Evolutionary conservation across 805 yeast genomes (phyloP), one percentile per base, ranked within the genome.

Genomic region (Candida nitratophila): DNA sequence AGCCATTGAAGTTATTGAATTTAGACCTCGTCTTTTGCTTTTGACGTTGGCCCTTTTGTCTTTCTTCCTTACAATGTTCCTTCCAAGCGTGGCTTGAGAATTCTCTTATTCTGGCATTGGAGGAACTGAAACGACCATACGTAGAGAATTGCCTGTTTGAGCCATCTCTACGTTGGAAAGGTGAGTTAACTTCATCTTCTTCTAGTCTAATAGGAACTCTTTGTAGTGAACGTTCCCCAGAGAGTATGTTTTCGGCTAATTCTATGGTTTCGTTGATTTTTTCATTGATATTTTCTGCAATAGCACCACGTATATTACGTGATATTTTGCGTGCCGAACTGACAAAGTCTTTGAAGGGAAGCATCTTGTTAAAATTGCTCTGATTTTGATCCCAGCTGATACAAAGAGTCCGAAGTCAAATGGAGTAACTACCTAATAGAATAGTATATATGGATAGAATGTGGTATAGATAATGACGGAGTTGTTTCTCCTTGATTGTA

Each of bases 171-270:
- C 37, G 37, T 6, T 34, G 10, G 12, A 34, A 34, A 20, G 20
- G 21, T 11, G 17, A n/a, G 20, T 17, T 10, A 3, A n/a, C 37
- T 3, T 34, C 24, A 19, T 34, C 37, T 8, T 34, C 20, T 15
- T 32, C 37, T 8, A 34, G 5, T 34, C 21, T 16, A 19, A 34
- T 19, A 34, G 37, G 37, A 34, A 12, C 72, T 55, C 39, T 50
- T 49, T 4, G 44, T 39, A 22, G 48, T 30, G 52, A 61, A 14
- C 55, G 47, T 40, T 55, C 55, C 32, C 56, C 51, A 10, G 56
- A 51, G 5, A 53, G 47, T 26, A 76, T 61, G 46, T 76, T 80
- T 49, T 73, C 72, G 22, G 76, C 24, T 20, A n/a, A 16, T n/a
- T 34, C 19, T 16, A 34, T 20, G 4, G 37, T 19, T 20, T 34